Evolutionary conservation across 345 rosid species (phyloP).

Genomic region (Carallia brachiata): DNA sequence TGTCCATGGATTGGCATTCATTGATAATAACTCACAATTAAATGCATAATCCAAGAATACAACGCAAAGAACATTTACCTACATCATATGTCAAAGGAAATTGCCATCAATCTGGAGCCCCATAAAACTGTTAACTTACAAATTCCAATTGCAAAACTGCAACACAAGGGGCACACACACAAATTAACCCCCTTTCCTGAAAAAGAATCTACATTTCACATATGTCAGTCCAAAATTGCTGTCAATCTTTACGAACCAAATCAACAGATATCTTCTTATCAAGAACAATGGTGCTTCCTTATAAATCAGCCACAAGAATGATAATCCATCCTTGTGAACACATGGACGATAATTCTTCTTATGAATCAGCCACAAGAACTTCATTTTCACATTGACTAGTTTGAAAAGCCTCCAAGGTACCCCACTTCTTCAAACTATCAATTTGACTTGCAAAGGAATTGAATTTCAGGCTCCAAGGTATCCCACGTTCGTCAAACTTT

Average conservation of each 20-base stretch:
- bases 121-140: not conserved
- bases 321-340: not conserved
- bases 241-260: conserved; percentile 7
- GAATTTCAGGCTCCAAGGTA: too few species aligned
- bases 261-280: conserved; percentile 8
- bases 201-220: conserved; percentile 1
- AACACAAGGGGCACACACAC: not conserved
- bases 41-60: too few species aligned
- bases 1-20: too few species aligned
- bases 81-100: too few species aligned
- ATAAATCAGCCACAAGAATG: conserved; percentile 21
- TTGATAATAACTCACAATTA: too few species aligned
- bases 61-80: too few species aligned
- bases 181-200: conserved; percentile 6
- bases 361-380: conserved; percentile 24
- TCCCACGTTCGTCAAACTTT: too few species aligned
- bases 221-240: conserved; percentile 9
- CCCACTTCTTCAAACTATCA: conserved; percentile 92
- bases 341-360: conserved; percentile 5
- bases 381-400: conserved; percentile 35
- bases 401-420: conserved; percentile 65
- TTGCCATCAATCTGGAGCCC: too few species aligned
- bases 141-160: not conserved
- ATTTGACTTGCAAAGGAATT: conserved; percentile 86
- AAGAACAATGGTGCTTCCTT: not conserved